Conservation (phyloP, 495 filamentous ascomycete species). For the Trichoderma gamsii region DNA sequence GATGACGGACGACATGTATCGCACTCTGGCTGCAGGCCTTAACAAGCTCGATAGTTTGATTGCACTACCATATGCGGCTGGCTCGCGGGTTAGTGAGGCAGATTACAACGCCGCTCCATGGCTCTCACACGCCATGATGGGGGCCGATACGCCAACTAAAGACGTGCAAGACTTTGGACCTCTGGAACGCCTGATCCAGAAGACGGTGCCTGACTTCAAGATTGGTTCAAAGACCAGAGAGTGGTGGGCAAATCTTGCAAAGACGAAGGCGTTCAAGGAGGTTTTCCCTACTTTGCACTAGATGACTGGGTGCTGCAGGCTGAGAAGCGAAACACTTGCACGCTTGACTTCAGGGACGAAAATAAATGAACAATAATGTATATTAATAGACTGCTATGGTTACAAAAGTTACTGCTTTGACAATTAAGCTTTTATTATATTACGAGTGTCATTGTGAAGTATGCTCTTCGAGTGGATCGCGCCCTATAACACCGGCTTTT, state of each 20-base stretch:
- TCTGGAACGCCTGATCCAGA: background rate
- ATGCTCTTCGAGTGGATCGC: no score
- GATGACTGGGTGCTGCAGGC: background rate
- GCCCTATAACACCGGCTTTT: no score
- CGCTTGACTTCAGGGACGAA: no score
- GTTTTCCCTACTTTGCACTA: background rate
- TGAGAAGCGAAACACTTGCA: no score
- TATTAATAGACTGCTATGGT: no score
- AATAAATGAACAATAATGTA: no score
- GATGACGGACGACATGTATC: background rate
- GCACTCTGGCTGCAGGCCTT: background rate
- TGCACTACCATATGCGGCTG: background rate
- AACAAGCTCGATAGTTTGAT: background rate
- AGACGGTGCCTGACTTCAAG: background rate
- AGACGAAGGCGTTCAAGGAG: conserved; percentile 4
- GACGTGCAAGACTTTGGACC: background rate
- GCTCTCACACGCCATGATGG: background rate
- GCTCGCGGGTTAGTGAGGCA: background rate
- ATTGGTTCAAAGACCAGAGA: background rate
- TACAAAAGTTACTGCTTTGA: no score
- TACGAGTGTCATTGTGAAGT: no score
- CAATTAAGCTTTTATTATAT: no score
- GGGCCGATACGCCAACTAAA: background rate
- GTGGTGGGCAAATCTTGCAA: background rate
- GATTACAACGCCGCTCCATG: background rate